Conservation (phyloP, 805 yeast genomes). For the Scheffersomyces lignosus region DNA sequence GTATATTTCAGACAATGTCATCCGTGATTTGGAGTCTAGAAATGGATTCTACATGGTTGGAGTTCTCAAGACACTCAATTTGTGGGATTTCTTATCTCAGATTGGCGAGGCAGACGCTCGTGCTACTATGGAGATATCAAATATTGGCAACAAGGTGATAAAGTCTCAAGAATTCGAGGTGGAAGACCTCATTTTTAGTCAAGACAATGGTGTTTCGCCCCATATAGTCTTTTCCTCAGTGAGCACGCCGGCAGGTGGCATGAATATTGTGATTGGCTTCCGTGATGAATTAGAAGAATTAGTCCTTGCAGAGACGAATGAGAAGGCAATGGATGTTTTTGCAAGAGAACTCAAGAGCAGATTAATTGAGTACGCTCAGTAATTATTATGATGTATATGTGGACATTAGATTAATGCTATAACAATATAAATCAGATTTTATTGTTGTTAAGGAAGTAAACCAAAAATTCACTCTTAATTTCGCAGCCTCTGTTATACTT, state of each 20-base stretch:
- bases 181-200: constrained; percentile 17
- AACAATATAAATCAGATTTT: no score
- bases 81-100: constrained; percentile 8
- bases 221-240: constrained; percentile 12
- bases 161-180: constrained; percentile 7
- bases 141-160: constrained; percentile 16
- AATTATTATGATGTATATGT: no score
- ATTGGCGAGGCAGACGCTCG: constrained; percentile 11
- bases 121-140: constrained; percentile 17
- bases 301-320: neutral
- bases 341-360: no score
- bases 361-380: no score
- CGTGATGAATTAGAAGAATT: constrained; percentile 6
- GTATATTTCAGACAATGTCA: neutral
- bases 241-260: constrained; percentile 14
- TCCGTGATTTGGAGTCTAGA: constrained; percentile 5
- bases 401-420: no score
- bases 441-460: no score
- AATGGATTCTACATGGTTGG: constrained; percentile 11
- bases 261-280: constrained; percentile 16
- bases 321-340: constrained; percentile 2
- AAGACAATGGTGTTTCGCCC: constrained; percentile 13
- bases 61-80: constrained; percentile 10
- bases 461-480: no score
- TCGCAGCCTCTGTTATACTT: no score